These are phyloP conservation scores for Rhodotorula diobovata DNA, from an alignment of 768 basidiomycete species.

Conservation along the genomic window DNA sequence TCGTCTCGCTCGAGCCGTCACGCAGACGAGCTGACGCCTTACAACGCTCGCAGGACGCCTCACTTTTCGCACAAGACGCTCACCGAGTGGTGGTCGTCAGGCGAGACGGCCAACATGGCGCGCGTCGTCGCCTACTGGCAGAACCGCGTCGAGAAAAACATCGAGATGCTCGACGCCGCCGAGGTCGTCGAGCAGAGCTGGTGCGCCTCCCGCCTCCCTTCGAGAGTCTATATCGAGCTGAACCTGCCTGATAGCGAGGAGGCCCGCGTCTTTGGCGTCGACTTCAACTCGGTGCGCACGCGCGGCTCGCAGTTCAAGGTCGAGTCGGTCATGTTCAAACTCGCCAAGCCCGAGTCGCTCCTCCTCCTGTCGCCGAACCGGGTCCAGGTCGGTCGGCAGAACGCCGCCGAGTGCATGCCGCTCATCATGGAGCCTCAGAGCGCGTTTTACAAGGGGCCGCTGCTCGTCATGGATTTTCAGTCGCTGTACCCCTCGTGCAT, in stretches of 20 bases:
- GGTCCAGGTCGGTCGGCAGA: conserved; percentile 83
- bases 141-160: conserved; percentile 61
- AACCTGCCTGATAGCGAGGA: conserved; percentile 64
- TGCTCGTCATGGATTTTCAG: conserved; percentile 92
- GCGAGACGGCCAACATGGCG: conserved; percentile 56
- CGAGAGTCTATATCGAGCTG: neutral
- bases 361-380: conserved; percentile 84
- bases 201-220: conserved; percentile 52
- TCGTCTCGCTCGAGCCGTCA: conserved; percentile 64
- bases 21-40: conserved; percentile 50
- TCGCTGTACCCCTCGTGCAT: conserved; percentile 94
- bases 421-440: conserved; percentile 92
- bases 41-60: conserved; percentile 59
- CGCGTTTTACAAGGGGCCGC: conserved; percentile 84
- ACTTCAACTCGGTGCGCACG: conserved; percentile 90
- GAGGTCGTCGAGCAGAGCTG: conserved; percentile 85
- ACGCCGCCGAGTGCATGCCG: conserved; percentile 85
- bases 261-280: conserved; percentile 92
- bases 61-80: conserved; percentile 62
- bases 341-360: conserved; percentile 91
- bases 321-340: conserved; percentile 96
- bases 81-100: conserved; percentile 64
- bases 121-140: conserved; percentile 62
- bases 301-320: conserved; percentile 98
- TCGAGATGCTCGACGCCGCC: conserved; percentile 73